Evolutionary conservation across 768 basidiomycete genomes (phyloP).

Genomic region (Leccinum aurantiacum): DNA sequence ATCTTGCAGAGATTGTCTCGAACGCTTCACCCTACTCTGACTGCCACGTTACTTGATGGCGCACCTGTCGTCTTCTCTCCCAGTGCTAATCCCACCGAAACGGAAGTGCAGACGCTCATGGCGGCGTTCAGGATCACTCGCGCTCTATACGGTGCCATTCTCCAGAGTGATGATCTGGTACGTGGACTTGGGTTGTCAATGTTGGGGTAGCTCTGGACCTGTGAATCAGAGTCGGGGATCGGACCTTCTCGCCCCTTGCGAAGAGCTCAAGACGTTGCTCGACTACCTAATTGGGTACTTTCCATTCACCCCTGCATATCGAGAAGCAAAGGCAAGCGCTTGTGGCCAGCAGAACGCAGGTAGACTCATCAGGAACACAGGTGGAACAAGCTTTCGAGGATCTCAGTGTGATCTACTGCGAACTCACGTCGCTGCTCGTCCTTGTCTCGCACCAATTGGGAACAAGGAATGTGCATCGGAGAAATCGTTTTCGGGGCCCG

Average conservation of each 20-base stretch:
- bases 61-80: constrained; percentile 82
- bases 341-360: background rate
- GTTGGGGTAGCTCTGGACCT: constrained; percentile 5
- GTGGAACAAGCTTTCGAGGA: constrained; percentile 65
- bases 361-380: constrained; percentile 37
- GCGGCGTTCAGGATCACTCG: constrained; percentile 57
- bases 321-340: constrained; percentile 54
- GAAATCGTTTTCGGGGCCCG: constrained; percentile 10
- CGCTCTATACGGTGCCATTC: constrained; percentile 57
- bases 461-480: constrained; percentile 6
- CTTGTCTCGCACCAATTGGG: constrained; percentile 34
- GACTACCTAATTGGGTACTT: constrained; percentile 82
- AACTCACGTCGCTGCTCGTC: constrained; percentile 65
- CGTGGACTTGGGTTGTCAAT: constrained; percentile 7
- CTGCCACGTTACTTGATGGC: constrained; percentile 84
- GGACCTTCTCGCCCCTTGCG: constrained; percentile 31
- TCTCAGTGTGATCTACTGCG: constrained; percentile 76
- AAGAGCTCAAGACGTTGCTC: constrained; percentile 59
- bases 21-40: constrained; percentile 73
- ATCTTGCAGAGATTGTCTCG: constrained; percentile 60
- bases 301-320: constrained; percentile 60
- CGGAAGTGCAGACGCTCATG: constrained; percentile 59
- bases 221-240: constrained; percentile 28
- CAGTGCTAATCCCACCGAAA: constrained; percentile 53
- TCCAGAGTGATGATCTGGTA: constrained; percentile 45